Evolutionary conservation across 2,329 filamentous ascomycete species (phyloP).

Genomic region (Colletotrichum sp.): DNA sequence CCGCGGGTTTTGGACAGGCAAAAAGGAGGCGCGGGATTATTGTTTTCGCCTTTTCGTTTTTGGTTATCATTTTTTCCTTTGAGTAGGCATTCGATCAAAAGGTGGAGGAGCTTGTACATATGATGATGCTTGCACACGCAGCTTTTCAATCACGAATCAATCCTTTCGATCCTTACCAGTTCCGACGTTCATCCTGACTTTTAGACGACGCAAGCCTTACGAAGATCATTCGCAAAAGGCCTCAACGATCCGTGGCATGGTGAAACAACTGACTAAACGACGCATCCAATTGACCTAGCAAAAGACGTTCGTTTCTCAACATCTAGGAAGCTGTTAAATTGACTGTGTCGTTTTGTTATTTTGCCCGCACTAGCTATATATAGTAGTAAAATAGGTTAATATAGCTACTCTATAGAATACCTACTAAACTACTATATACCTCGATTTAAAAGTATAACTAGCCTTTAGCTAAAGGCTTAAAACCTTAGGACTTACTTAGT

Average conservation of each 20-base stretch:
- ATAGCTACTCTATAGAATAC: too few species aligned
- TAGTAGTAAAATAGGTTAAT: too few species aligned
- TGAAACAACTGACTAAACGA: background rate
- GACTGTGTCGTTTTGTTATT: too few species aligned
- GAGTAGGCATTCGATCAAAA: background rate
- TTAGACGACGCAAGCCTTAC: background rate
- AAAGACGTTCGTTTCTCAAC: background rate
- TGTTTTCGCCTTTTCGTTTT: background rate
- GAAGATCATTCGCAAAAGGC: background rate
- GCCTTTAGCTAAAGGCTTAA: too few species aligned
- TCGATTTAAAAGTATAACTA: too few species aligned
- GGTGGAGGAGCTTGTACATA: background rate
- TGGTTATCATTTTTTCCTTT: background rate
- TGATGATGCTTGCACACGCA: background rate
- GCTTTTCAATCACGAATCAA: background rate
- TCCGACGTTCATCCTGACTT: background rate
- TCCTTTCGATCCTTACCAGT: background rate
- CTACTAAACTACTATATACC: too few species aligned
- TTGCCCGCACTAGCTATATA: too few species aligned
- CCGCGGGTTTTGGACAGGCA: constrained; percentile 1
- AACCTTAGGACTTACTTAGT: too few species aligned
- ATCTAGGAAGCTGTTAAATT: too few species aligned
- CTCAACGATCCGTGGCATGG: background rate
- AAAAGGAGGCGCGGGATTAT: constrained; percentile 5
- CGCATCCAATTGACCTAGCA: background rate